Percentiles rank a stretch among this genome's conserved stretches.
Evolutionary conservation across 805 yeast species (phyloP).

Genomic region (Candida ascalaphidarum): DNA sequence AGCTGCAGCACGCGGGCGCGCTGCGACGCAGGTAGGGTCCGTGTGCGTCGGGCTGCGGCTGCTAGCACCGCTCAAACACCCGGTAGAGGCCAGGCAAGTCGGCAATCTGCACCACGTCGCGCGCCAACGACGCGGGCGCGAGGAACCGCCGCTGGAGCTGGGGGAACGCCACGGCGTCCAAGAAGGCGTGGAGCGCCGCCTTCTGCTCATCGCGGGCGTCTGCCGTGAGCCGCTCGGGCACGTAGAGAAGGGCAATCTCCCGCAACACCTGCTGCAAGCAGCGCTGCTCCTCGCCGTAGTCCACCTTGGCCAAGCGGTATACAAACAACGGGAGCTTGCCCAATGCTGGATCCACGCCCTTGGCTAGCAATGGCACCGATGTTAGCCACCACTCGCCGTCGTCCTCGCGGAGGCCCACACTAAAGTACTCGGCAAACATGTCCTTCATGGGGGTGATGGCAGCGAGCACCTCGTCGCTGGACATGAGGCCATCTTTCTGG

Average conservation of each 20-base stretch:
- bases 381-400: slow-evolving; percentile 25
- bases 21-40: not conserved
- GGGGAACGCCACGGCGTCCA: slow-evolving; percentile 64
- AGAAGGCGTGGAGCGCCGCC: slow-evolving; percentile 15
- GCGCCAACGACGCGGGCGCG: slow-evolving; percentile 46
- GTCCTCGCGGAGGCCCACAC: slow-evolving; percentile 34
- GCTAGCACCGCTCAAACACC: slow-evolving; percentile 85
- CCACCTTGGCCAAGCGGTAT: slow-evolving; percentile 44
- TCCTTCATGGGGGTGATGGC: slow-evolving; percentile 43
- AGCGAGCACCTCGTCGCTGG: slow-evolving; percentile 8
- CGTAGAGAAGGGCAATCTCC: slow-evolving; percentile 65
- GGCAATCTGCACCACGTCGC: slow-evolving; percentile 75
- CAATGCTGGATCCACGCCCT: slow-evolving; percentile 54
- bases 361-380: slow-evolving; percentile 61
- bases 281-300: slow-evolving; percentile 58
- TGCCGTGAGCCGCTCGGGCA: slow-evolving; percentile 41
- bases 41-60: not conserved
- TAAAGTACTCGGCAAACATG: slow-evolving; percentile 79
- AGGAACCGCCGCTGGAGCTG: slow-evolving; percentile 51
- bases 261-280: slow-evolving; percentile 61
- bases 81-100: slow-evolving; percentile 83
- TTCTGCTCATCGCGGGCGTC: slow-evolving; percentile 1
- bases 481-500: slow-evolving; percentile 9
- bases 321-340: slow-evolving; percentile 61
- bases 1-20: too few relatives aligned